Evolutionary conservation across 768 basidiomycete species (phyloP).

Genomic region (Baorangia bicolor): DNA sequence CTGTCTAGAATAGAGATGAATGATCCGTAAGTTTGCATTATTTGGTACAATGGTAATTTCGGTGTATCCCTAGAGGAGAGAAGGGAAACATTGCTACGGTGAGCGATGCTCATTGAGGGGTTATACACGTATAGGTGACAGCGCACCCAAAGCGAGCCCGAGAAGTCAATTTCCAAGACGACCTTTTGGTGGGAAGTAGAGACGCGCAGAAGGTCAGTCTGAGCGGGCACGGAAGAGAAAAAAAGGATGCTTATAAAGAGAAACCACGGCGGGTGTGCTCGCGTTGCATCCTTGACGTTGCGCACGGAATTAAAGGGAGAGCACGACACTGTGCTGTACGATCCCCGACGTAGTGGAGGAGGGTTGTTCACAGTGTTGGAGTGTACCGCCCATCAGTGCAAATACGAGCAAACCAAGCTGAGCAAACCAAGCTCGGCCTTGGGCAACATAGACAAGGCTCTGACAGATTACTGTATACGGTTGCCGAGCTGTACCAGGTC

Average conservation of each 20-base stretch:
- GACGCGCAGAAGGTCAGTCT: conserved; percentile 50
- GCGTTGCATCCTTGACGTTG: conserved; percentile 56
- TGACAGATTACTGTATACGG: too few species aligned
- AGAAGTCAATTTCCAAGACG: conserved; percentile 90
- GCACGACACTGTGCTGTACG: background rate
- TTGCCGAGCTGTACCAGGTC: too few species aligned
- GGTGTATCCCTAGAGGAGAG: conserved; percentile 72
- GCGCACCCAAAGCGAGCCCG: conserved; percentile 80
- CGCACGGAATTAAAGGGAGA: background rate
- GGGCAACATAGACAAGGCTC: too few species aligned
- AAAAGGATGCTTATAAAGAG: conserved; percentile 74
- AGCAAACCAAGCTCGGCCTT: too few species aligned
- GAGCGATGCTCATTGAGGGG: conserved; percentile 18
- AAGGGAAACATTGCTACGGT: conserved; percentile 14
- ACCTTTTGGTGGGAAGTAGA: conserved; percentile 96
- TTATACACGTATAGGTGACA: conserved; percentile 18
- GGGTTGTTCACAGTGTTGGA: too few species aligned
- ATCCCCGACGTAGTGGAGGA: too few species aligned
- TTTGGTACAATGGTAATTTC: conserved; percentile 88
- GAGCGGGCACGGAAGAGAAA: conserved; percentile 16
- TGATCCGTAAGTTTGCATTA: conserved; percentile 71
- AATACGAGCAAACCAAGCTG: too few species aligned
- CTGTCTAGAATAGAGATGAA: conserved; percentile 88
- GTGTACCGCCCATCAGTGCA: too few species aligned
- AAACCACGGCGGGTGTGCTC: conserved; percentile 81